phyloP scores from a whole-genome alignment of 2,329 filamentous ascomycete genomes.

The Penicillium sp. region DNA sequence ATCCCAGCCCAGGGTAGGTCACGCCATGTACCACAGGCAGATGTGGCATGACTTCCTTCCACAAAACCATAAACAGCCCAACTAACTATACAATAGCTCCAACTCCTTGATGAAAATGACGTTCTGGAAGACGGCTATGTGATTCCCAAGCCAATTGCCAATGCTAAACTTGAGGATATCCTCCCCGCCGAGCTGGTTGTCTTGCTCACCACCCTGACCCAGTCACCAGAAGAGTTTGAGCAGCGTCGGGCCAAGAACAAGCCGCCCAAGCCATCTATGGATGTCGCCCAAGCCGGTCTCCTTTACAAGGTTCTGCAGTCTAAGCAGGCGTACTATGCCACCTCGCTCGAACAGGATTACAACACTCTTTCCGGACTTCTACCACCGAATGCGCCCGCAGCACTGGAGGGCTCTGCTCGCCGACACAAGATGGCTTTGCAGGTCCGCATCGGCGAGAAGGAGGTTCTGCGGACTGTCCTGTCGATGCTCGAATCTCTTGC shows the following conservation, averaged over 20 bases:
- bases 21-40: neutral
- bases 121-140: constrained; percentile 75
- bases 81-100: constrained; percentile 32
- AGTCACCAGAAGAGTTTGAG: constrained; percentile 34
- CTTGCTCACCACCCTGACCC: constrained; percentile 37
- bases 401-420: constrained; percentile 35
- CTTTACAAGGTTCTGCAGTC: constrained; percentile 36
- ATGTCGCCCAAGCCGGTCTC: constrained; percentile 30
- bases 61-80: neutral
- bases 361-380: constrained; percentile 38
- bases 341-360: constrained; percentile 54
- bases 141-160: constrained; percentile 42
- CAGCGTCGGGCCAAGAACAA: constrained; percentile 37
- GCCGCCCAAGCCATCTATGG: constrained; percentile 36
- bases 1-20: constrained; percentile 34
- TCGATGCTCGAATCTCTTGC: constrained; percentile 33
- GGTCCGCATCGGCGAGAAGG: constrained; percentile 72
- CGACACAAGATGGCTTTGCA: constrained; percentile 61
- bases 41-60: neutral
- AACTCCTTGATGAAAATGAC: constrained; percentile 61
- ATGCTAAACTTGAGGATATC: constrained; percentile 32
- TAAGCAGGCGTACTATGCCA: constrained; percentile 51
- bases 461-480: constrained; percentile 60
- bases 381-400: constrained; percentile 30
- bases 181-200: constrained; percentile 42